Evolutionary conservation across 129 eudicot species (phyloP), one percentile per base, ranked within the genome.

Genomic region (Arctium lappa): DNA sequence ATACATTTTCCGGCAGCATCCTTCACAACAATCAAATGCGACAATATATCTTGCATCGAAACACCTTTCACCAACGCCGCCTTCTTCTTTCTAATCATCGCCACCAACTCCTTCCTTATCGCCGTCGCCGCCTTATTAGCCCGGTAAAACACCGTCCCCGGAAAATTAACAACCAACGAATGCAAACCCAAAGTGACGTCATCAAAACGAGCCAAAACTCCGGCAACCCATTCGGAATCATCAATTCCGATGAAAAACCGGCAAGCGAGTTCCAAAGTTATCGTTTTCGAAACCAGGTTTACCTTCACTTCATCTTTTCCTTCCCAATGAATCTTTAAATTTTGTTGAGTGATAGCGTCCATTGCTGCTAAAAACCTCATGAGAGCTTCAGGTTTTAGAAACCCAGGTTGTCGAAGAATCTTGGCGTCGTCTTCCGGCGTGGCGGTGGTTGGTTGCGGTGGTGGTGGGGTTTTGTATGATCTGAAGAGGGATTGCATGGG

Each of bases 71-170:
- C 85, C 73, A 88, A 78, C 1, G 44, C 88, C 12, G 8, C 10
- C 50, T 88, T 85, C 87, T 85, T 88, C 83, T 88, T 87, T 79
- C 31, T 75, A 10, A 88, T 82, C 53, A 88, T 80, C 1, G 16
- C 37, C 31, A 79, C 4, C 4, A 88, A 76, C 77, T 88, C 88
- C 82, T 75, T 82, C 80, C 87, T 48, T 1, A 88, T 75, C 0
- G 91, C 91, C 2, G 69, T 48, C 0, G 87, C 87, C 5, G 87
- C 83, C 48, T 84, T 84, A 11, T 73, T 84, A 1, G 87, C 87
- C 0, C 80, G 80, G 11, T 79, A 73, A 73, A 84, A 84, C 8
- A 62, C n/a, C 0, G 84, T 84, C 38, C 87, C 87, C 8, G 87
- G 87, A 22, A 84, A 5, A 53, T 39, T 66, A 9, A 80, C 39